Base-by-base conservation (phyloP, 108 stramenopile species). In the Stephanodiscus minutulus region DNA sequence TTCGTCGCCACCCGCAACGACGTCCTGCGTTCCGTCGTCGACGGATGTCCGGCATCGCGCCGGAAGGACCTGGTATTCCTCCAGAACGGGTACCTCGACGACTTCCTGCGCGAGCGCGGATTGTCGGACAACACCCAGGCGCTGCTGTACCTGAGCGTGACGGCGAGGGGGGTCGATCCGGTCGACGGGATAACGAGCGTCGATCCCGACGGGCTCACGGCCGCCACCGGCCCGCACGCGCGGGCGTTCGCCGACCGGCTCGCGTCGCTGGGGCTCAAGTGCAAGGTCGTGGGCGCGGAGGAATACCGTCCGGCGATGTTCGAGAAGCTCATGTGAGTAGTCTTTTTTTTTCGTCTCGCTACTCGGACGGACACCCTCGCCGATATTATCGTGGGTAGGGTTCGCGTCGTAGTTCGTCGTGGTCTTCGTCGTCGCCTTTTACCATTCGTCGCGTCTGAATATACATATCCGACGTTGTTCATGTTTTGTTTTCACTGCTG, bases 171-270 rank as follows among this genome's bases (percentile, higher is more conserved):
- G 43, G 95, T 80, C 0, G 76, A 82, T 35, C 95, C 97, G 29
- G 85, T 93, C 7, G 97, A 97, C 82, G 97, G 97, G 17, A 87
- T 96, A 15, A 97, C 96, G 15, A 44, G 83, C 8, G 70, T 87
- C 35, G 96, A 96, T 79, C 96, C 96, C 0, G 96, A 96, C 59
- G 97, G 97, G 12, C 75, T 97, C 29, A 97, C 96, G 22, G 87
- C 92, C 0, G 89, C 91, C 0, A 88, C 89, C n/a, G 97, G 97
- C 3, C 76, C 82, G 47, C 91, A 91, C 76, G 91, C 92, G 0
- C 71, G 82, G 50, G 95, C 86, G 37, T 88, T 97, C 53, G 84
- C 88, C 11, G 92, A 88, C 59, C 61, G 95, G 64, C 80, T 97
- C 50, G 81, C 80, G 18, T 62, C 73, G 11, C 64, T 90, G 13